Base-by-base conservation (phyloP, 768 basidiomycete genomes). In the Lactarius vividus region DNA sequence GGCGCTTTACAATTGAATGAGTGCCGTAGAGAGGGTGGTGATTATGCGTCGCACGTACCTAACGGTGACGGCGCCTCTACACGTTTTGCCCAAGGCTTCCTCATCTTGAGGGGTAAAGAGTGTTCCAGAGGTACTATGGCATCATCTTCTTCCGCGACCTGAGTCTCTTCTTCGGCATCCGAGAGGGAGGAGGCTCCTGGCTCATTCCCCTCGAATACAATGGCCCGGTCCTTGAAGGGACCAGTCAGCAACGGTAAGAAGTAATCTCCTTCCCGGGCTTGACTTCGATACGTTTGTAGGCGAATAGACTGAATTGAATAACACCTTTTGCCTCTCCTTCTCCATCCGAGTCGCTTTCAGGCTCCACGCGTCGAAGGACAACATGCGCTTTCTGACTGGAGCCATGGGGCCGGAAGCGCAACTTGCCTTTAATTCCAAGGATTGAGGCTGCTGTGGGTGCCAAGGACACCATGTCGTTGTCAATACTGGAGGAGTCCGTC, bases 211-310 rank as follows among this genome's bases (percentile, higher is more conserved):
- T 86, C 85, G 68, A 89, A 80, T 46, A 87, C 73, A 70, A 89
- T 80, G 1, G 86, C 77, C 65, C 79, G 80, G 64, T 87, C 86
- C 64, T 83, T 81, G 75, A 84, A 83, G 15, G 76, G 72, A 46
- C 83, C 83, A 69, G n/a, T 86, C 81, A 33, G 77, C 81, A 31
- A 89, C 77, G 7, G 86, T 81, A 61, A 90, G 79, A 56, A 88
- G 79, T 59, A 90, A 90, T 83, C 76, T 87, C 86, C 75, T 88
- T 88, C 64, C 88, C 88, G 15, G 87, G 84, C 72, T 83, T 88
- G 71, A 88, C 82, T 72, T 85, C 85, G 73, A 90, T 85, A 66
- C 84, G 78, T 78, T 90, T 90, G 71, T 83, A 81, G 4, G 88
- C 86, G 73, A 88, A 86, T 15, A 90, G 77, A 72, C 81, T 84